These are phyloP conservation scores for Ascochyta pisi DNA, from an alignment of 2,329 filamentous ascomycete genomes.

Conservation along the genomic window DNA sequence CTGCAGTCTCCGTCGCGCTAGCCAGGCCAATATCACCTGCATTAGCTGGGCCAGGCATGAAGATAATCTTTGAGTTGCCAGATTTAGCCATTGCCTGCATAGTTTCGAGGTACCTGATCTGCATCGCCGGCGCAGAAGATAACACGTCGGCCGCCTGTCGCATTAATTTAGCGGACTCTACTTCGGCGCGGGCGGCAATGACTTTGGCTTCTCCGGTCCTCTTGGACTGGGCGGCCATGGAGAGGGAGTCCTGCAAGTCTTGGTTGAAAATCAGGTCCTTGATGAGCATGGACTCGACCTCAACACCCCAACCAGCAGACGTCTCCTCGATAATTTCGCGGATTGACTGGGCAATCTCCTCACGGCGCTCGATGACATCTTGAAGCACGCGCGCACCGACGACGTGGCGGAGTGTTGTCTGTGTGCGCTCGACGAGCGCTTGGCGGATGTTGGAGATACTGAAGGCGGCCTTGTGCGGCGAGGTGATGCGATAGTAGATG, in stretches of 20 bases:
- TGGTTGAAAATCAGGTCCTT: slow-evolving; percentile 98
- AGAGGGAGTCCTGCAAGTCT: slow-evolving; percentile 93
- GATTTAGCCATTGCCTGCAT: slow-evolving; percentile 99
- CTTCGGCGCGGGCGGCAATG: slow-evolving; percentile 94
- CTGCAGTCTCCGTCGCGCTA: no score
- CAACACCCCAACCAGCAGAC: slow-evolving; percentile 90
- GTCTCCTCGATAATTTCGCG: slow-evolving; percentile 98
- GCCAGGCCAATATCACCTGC: no score
- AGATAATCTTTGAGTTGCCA: no score
- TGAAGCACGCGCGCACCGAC: slow-evolving; percentile 94
- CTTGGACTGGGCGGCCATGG: slow-evolving; percentile 98
- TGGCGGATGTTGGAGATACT: slow-evolving; percentile 94
- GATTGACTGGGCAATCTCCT: slow-evolving; percentile 94
- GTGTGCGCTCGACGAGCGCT: slow-evolving; percentile 96
- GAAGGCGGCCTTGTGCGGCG: slow-evolving; percentile 95
- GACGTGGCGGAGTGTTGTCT: slow-evolving; percentile 96
- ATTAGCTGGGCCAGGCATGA: no score
- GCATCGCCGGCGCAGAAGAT: slow-evolving; percentile 89
- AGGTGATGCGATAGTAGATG: slow-evolving; percentile 98
- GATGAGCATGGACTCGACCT: slow-evolving; percentile 98
- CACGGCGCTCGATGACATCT: slow-evolving; percentile 96
- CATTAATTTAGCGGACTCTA: slow-evolving; percentile 95
- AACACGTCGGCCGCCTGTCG: slow-evolving; percentile 90
- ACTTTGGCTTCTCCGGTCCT: slow-evolving; percentile 98
- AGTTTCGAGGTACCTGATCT: slow-evolving; percentile 80